Percentiles rank a stretch among this genome's conserved stretches.
Evolutionary conservation across 768 basidiomycete species (phyloP).

Genomic region (Trametes coccinea): DNA sequence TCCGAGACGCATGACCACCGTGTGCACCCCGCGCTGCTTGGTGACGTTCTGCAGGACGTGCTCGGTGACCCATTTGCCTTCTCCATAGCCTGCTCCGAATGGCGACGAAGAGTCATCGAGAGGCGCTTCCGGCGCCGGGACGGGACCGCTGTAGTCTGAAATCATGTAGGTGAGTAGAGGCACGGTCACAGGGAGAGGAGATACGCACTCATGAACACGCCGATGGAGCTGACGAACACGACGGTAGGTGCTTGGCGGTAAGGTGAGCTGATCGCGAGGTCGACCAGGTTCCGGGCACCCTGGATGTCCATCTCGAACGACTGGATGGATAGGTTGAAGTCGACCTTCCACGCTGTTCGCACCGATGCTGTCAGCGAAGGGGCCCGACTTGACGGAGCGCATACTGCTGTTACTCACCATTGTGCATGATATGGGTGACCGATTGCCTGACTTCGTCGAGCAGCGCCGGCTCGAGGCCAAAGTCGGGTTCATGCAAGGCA

Average conservation of each 20-base stretch:
- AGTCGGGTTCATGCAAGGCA: slow-evolving; percentile 6
- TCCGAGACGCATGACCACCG: slow-evolving; percentile 39
- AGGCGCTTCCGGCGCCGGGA: background rate
- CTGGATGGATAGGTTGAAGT: slow-evolving; percentile 42
- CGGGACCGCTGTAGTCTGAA: background rate
- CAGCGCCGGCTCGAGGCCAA: slow-evolving; percentile 14
- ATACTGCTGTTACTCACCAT: slow-evolving; percentile 24
- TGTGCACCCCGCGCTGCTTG: slow-evolving; percentile 23
- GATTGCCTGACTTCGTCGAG: slow-evolving; percentile 14
- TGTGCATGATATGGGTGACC: slow-evolving; percentile 42
- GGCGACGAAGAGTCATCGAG: slow-evolving; percentile 34
- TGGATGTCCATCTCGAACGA: slow-evolving; percentile 40
- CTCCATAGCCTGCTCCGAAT: slow-evolving; percentile 45
- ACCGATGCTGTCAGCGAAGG: background rate
- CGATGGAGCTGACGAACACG: slow-evolving; percentile 19
- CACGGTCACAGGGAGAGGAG: too few species aligned
- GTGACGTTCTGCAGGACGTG: slow-evolving; percentile 25
- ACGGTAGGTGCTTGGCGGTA: slow-evolving; percentile 25
- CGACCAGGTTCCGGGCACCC: slow-evolving; percentile 25
- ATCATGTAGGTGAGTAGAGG: background rate
- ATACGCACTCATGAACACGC: slow-evolving; percentile 4
- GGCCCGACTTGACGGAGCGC: too few species aligned
- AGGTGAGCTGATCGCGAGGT: slow-evolving; percentile 13
- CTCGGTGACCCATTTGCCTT: slow-evolving; percentile 44
- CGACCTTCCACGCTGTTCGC: slow-evolving; percentile 38